Conservation (phyloP, 2,329 filamentous ascomycete genomes). For the Verticillium zaregamsianum region DNA sequence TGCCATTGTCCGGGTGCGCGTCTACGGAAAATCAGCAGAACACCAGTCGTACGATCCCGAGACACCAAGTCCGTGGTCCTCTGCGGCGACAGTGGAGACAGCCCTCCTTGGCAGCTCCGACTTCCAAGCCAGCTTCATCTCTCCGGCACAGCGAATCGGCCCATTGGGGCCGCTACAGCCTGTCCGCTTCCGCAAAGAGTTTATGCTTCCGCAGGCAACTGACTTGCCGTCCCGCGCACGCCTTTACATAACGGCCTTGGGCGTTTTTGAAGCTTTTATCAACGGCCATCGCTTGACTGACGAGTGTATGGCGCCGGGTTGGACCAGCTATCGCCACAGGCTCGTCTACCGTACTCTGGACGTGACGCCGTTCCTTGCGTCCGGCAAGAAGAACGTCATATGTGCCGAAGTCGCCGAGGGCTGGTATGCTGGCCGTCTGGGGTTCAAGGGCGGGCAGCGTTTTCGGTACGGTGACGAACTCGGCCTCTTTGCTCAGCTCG, state of each 20-base stretch:
- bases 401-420: slow-evolving; percentile 45
- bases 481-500: slow-evolving; percentile 2
- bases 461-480: not conserved
- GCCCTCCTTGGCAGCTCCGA: not conserved
- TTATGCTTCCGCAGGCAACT: slow-evolving; percentile 30
- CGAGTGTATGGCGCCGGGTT: slow-evolving; percentile 42
- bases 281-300: slow-evolving; percentile 38
- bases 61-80: slow-evolving; percentile 39
- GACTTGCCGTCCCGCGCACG: slow-evolving; percentile 37
- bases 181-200: slow-evolving; percentile 30
- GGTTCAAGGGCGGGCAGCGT: slow-evolving; percentile 18
- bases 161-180: slow-evolving; percentile 28
- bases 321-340: slow-evolving; percentile 44
- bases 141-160: slow-evolving; percentile 29
- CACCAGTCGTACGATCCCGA: slow-evolving; percentile 34
- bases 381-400: slow-evolving; percentile 31
- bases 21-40: not conserved
- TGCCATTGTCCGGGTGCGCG: slow-evolving; percentile 5
- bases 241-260: slow-evolving; percentile 41
- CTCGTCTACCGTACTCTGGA: slow-evolving; percentile 51
- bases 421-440: slow-evolving; percentile 42
- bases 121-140: not conserved
- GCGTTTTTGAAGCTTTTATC: slow-evolving; percentile 40
- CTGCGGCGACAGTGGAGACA: slow-evolving; percentile 19
- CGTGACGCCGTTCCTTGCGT: slow-evolving; percentile 35